Evolutionary conservation across 176 grass and related monocot species (phyloP).

Genomic region (Bonia amplexicaulis): DNA sequence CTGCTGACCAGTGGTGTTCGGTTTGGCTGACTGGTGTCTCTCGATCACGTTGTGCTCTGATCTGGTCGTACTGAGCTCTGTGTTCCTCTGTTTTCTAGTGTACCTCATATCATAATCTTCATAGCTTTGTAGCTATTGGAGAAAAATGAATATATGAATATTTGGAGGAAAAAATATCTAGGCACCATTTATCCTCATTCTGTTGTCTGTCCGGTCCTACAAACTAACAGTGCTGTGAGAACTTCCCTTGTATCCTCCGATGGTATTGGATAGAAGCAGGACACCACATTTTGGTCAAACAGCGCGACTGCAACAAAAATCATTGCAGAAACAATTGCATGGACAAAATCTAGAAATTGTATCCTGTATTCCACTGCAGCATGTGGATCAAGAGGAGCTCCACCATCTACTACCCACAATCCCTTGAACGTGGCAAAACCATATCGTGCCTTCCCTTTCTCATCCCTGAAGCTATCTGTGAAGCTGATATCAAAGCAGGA

Average conservation of each 20-base stretch:
- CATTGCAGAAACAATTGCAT: slow-evolving; percentile 48
- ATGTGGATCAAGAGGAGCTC: slow-evolving; percentile 39
- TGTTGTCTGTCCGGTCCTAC: no score
- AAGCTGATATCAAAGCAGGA: slow-evolving; percentile 72
- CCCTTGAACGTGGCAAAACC: slow-evolving; percentile 58
- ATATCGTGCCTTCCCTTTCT: slow-evolving; percentile 38
- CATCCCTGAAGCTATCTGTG: slow-evolving; percentile 68
- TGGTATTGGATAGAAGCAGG: slow-evolving; percentile 55
- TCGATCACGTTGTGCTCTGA: no score
- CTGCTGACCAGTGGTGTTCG: no score
- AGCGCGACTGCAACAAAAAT: slow-evolving; percentile 49
- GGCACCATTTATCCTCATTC: no score
- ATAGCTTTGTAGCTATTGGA: no score
- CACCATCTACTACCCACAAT: slow-evolving; percentile 61
- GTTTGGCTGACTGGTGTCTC: no score
- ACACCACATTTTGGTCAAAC: slow-evolving; percentile 63
- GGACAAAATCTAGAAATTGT: slow-evolving; percentile 61
- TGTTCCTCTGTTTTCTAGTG: no score
- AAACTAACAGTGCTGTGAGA: slow-evolving; percentile 47
- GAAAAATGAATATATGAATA: no score
- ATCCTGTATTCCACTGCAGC: slow-evolving; percentile 43
- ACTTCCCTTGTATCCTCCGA: slow-evolving; percentile 52
- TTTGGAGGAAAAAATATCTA: no score
- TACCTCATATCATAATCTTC: no score
- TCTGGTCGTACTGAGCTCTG: no score